phyloP scores from a whole-genome alignment of 495 filamentous ascomycete genomes.

The Xylaria curta region DNA sequence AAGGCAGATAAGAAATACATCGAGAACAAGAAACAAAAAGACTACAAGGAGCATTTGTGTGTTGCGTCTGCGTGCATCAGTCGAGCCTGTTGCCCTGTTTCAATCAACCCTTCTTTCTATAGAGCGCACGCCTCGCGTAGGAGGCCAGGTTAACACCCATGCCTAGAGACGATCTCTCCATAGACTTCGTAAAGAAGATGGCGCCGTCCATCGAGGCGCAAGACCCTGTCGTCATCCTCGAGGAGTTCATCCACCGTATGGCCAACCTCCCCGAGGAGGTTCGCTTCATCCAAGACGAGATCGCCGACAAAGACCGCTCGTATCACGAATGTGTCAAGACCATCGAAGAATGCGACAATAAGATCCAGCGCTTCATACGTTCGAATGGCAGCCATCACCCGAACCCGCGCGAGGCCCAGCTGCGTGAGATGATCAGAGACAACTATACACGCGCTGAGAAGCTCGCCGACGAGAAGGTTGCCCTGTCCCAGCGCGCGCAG shows the following conservation, averaged over 20 bases:
- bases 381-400: constrained; percentile 76
- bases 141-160: constrained; percentile 56
- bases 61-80: constrained; percentile 20
- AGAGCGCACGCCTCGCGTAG: constrained; percentile 38
- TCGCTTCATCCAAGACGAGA: constrained; percentile 91
- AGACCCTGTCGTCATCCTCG: constrained; percentile 88
- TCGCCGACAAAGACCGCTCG: constrained; percentile 83
- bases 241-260: constrained; percentile 85
- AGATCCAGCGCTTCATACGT: constrained; percentile 90
- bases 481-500: constrained; percentile 77
- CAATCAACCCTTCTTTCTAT: constrained; percentile 28
- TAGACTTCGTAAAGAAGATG: constrained; percentile 63
- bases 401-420: constrained; percentile 86
- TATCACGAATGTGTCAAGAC: constrained; percentile 74
- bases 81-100: constrained; percentile 15
- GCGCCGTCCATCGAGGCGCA: constrained; percentile 57
- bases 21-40: constrained; percentile 13
- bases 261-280: constrained; percentile 93
- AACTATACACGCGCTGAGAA: constrained; percentile 73
- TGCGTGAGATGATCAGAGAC: constrained; percentile 71
- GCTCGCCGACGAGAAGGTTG: constrained; percentile 87
- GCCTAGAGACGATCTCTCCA: constrained; percentile 68
- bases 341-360: constrained; percentile 78
- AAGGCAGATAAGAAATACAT: neutral
- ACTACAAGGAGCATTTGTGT: neutral